phyloP scores from a whole-genome alignment of 1,284 basidiomycete genomes.

The Cutaneotrichosporon arboriforme region DNA sequence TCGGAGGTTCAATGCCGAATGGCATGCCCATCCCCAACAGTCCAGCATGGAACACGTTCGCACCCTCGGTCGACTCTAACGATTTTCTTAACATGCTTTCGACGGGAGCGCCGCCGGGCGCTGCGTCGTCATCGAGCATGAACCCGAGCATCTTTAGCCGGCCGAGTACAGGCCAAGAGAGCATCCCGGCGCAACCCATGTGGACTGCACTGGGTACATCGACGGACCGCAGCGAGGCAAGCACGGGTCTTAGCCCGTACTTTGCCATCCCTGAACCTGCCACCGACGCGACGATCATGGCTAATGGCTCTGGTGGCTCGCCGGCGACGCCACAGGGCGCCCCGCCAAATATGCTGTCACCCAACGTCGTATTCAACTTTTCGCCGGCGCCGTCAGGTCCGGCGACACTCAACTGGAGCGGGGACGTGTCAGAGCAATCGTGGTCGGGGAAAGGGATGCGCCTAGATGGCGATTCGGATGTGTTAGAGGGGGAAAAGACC shows the following conservation, averaged over 20 bases:
- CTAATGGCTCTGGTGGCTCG: too few relatives aligned
- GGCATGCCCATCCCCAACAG: background rate
- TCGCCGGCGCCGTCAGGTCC: constrained; percentile 20
- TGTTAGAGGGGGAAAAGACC: background rate
- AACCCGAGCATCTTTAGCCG: background rate
- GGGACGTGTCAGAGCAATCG: background rate
- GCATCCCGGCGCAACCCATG: background rate
- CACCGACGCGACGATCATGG: background rate
- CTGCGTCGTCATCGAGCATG: background rate
- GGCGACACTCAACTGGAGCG: constrained; percentile 7
- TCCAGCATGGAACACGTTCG: background rate
- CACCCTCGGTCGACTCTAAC: constrained; percentile 20
- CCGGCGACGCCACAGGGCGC: background rate
- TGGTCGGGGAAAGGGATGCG: background rate
- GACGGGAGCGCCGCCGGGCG: background rate
- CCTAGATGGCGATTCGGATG: background rate
- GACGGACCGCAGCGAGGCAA: constrained; percentile 9
- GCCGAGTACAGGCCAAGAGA: background rate
- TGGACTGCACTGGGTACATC: constrained; percentile 13
- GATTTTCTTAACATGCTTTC: constrained; percentile 43
- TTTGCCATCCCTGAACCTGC: constrained; percentile 10
- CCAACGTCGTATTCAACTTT: constrained; percentile 40
- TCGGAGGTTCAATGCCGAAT: background rate
- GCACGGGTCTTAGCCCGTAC: constrained; percentile 23
- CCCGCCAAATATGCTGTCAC: constrained; percentile 29